Conservation (phyloP, 805 yeast species). For the Saccharomycopsis schoenii region DNA sequence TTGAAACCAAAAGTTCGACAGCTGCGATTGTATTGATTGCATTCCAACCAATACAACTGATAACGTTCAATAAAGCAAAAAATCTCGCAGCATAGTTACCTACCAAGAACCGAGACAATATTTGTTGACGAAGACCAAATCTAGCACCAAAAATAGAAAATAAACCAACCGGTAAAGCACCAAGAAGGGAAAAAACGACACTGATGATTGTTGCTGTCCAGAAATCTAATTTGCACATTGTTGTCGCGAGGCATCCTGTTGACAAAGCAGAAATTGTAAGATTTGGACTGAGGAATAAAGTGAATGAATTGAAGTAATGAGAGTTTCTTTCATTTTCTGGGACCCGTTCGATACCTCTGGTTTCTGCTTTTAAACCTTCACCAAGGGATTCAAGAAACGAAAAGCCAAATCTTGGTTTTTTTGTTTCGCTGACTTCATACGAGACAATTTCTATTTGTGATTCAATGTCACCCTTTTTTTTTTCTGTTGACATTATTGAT, state of each 20-base stretch:
- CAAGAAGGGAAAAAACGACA: slow-evolving; percentile 64
- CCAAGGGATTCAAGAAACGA: slow-evolving; percentile 7
- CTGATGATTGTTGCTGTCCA: slow-evolving; percentile 61
- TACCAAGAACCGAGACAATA: slow-evolving; percentile 63
- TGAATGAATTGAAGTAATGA: slow-evolving; percentile 57
- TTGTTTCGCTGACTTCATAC: background rate
- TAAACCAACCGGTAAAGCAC: slow-evolving; percentile 71
- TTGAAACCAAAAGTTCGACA: slow-evolving; percentile 60
- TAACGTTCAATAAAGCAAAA: slow-evolving; percentile 63
- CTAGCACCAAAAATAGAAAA: slow-evolving; percentile 76
- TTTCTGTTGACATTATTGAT: background rate
- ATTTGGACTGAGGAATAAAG: slow-evolving; percentile 90
- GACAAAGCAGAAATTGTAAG: slow-evolving; percentile 76
- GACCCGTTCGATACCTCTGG: slow-evolving; percentile 72
- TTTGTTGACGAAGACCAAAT: slow-evolving; percentile 83
- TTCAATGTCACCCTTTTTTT: slow-evolving; percentile 4
- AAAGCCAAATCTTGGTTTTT: background rate
- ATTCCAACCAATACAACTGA: slow-evolving; percentile 94
- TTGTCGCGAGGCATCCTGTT: slow-evolving; percentile 61
- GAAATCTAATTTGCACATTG: slow-evolving; percentile 58
- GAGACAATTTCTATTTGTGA: slow-evolving; percentile 1
- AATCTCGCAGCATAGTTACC: slow-evolving; percentile 72
- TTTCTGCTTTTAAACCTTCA: slow-evolving; percentile 32
- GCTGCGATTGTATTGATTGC: slow-evolving; percentile 86
- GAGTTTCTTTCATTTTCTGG: slow-evolving; percentile 71